Base-by-base conservation (phyloP, 495 filamentous ascomycete genomes). In the Hyphodiscus hymeniophilus region DNA sequence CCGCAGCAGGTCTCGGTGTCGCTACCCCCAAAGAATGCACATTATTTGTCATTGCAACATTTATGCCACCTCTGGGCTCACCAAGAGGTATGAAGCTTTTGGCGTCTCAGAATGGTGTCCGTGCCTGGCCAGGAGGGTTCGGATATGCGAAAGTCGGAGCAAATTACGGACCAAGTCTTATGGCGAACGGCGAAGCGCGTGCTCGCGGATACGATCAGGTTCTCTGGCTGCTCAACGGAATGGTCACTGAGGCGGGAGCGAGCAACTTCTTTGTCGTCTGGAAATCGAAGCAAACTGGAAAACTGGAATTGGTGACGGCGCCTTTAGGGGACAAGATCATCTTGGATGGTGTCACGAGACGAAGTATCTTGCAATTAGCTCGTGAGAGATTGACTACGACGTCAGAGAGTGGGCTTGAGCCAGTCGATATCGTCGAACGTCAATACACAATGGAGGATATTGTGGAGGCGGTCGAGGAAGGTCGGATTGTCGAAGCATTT, bases 91-190 rank as follows among this genome's bases (percentile, higher is more conserved):
- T 95, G 69, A 82, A 76, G 56, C 80, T 96, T 21, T 79, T 91
- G 52, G 89, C 87, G 2, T 84, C 78, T 35, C 66, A 70, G 32
- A 82, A 92, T 60, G 83, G 77, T 64, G 77, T 92, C 46, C 81
- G 90, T 38, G 89, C 89, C 13, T 95, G 89, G 89, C 89, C 89
- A 22, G 89, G 89, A 32, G 89, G 89, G 22, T 92, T 91, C 59
- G 89, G 89, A 0, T 88, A 81, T 54, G 87, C 87, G 40, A 95
- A 95, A 67, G 79, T 95, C 10, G 88, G 88, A 38, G 89, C 89
- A 21, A 95, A 95, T 70, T 95, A 95, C 62, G 89, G 88, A 0
- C 89, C 89, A 6, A 79, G 73, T 20, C 68, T 95, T 33, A 72
- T 84, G 47, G 82, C 87, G 1, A 87, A 89, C 35, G 69, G 73